Percentiles rank a stretch among this genome's conserved stretches.
phyloP scores from a whole-genome alignment of 495 filamentous ascomycete species.

The Extremus antarcticus region DNA sequence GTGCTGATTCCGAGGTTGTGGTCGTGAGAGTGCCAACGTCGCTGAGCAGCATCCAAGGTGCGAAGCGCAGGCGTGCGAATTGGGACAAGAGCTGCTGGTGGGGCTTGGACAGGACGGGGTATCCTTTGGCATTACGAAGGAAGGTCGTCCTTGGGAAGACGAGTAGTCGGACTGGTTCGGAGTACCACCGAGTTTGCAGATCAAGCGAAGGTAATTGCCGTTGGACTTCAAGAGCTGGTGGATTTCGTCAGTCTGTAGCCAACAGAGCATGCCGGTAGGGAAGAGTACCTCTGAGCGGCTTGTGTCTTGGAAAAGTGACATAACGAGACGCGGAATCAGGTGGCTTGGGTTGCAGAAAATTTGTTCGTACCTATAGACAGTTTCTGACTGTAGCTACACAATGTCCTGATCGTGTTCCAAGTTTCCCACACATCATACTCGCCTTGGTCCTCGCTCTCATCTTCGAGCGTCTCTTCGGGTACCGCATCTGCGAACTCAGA shows the following conservation, averaged over 20 bases:
- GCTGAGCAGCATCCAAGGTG: conserved; percentile 71
- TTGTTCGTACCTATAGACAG: conserved; percentile 72
- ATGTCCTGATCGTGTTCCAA: conserved; percentile 77
- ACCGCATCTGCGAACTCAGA: conserved; percentile 47
- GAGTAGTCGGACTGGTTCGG: conserved; percentile 78
- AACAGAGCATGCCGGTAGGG: not conserved
- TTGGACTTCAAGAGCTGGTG: conserved; percentile 66
- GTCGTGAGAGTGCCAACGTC: conserved; percentile 58
- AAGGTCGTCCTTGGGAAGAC: conserved; percentile 58
- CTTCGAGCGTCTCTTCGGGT: conserved; percentile 35
- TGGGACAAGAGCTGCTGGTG: conserved; percentile 70
- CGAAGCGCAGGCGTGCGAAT: conserved; percentile 70
- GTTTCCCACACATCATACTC: conserved; percentile 78
- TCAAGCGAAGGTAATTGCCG: conserved; percentile 60
- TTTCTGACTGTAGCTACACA: conserved; percentile 74
- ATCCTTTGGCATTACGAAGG: conserved; percentile 64
- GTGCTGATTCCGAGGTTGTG: conserved; percentile 32
- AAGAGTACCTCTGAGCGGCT: too few relatives aligned
- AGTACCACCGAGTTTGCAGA: conserved; percentile 84
- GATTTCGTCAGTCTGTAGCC: conserved; percentile 4
- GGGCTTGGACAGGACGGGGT: conserved; percentile 67
- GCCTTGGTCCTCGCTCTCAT: conserved; percentile 39
- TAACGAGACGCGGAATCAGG: too few relatives aligned
- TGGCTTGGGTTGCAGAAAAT: conserved; percentile 10
- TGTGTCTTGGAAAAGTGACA: too few relatives aligned